Evolutionary conservation across 306 rosid genomes (phyloP).

Genomic region (Prosopis cineraria): DNA sequence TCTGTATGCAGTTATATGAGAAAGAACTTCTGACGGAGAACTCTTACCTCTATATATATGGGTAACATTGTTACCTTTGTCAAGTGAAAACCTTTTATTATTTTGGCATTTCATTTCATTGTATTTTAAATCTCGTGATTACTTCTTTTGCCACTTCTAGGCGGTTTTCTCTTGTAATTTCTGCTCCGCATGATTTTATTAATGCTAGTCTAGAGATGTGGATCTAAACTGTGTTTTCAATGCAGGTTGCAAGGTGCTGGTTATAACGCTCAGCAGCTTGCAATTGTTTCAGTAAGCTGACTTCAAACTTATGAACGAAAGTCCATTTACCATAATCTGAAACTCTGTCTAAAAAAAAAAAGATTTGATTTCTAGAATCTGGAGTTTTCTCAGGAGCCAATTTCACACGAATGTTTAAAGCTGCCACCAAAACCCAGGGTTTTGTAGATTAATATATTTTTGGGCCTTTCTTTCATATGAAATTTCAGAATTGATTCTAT

Average conservation of each 20-base stretch:
- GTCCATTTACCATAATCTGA: constrained; percentile 17
- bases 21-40: constrained; percentile 83
- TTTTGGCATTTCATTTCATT: constrained; percentile 16
- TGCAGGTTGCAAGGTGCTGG: constrained; percentile 75
- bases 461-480: background rate
- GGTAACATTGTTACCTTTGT: constrained; percentile 59
- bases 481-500: constrained; percentile 7
- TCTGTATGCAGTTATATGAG: constrained; percentile 90
- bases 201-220: constrained; percentile 20
- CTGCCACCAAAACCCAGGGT: background rate
- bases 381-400: background rate
- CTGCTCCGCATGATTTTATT: background rate
- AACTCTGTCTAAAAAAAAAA: background rate
- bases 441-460: constrained; percentile 6
- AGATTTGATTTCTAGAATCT: background rate
- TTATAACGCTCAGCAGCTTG: constrained; percentile 82
- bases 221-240: constrained; percentile 24
- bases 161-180: constrained; percentile 6
- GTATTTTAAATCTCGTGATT: constrained; percentile 13
- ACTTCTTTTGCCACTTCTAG: constrained; percentile 25
- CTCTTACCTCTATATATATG: constrained; percentile 75
- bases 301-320: too few species aligned
- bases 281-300: constrained; percentile 84
- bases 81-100: constrained; percentile 5
- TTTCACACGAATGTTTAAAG: constrained; percentile 2